Percentiles rank a stretch among this genome's conserved stretches.
Conservation (phyloP, 2,329 filamentous ascomycete genomes). For the Aspergillus hortae region DNA sequence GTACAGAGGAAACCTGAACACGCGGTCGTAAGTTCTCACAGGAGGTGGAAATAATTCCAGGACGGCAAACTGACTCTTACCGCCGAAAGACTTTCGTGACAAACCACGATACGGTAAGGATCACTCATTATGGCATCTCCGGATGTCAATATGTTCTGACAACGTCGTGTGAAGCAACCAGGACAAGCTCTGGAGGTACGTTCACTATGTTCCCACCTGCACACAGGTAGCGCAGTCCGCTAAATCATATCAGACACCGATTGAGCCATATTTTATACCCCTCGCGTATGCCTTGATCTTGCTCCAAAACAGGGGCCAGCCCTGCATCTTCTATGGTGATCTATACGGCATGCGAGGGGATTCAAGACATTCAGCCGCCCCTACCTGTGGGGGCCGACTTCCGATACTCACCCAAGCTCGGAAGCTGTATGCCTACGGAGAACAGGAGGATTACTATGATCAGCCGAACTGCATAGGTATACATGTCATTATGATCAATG, state of each 20-base stretch:
- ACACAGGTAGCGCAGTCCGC: neutral
- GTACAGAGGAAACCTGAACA: slow-evolving; percentile 53
- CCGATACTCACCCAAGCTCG: slow-evolving; percentile 60
- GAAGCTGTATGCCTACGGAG: slow-evolving; percentile 64
- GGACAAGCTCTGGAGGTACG: slow-evolving; percentile 58
- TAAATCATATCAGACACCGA: slow-evolving; percentile 44
- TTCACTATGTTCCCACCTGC: slow-evolving; percentile 13
- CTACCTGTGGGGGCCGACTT: slow-evolving; percentile 53
- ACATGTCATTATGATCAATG: neutral
- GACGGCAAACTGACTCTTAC: slow-evolving; percentile 2
- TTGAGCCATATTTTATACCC: slow-evolving; percentile 66
- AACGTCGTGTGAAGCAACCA: slow-evolving; percentile 43
- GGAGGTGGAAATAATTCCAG: neutral
- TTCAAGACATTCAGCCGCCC: slow-evolving; percentile 48
- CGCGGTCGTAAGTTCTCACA: slow-evolving; percentile 51
- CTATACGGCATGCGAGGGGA: slow-evolving; percentile 60
- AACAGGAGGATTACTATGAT: slow-evolving; percentile 63
- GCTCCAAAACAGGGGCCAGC: slow-evolving; percentile 59
- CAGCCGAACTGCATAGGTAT: slow-evolving; percentile 56
- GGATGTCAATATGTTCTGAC: neutral
- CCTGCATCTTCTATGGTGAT: slow-evolving; percentile 69
- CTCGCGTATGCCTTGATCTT: slow-evolving; percentile 70
- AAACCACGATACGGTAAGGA: slow-evolving; percentile 64
- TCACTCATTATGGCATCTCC: too few relatives aligned
- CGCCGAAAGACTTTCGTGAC: slow-evolving; percentile 64